Conservation (phyloP, 1,284 basidiomycete genomes). For the Naganishia liquefaciens region DNA sequence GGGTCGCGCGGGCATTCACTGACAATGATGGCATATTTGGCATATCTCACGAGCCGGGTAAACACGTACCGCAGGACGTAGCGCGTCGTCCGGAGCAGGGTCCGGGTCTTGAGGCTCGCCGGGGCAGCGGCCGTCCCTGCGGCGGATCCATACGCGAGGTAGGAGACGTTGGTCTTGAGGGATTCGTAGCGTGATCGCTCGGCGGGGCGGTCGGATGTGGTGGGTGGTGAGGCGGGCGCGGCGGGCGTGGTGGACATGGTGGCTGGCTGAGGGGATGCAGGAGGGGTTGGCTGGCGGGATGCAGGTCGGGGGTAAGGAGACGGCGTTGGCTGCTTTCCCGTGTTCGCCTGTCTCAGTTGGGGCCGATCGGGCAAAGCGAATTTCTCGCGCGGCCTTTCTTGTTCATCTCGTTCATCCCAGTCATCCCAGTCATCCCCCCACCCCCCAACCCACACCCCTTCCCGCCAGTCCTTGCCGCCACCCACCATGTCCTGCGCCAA, state of each 20-base stretch:
- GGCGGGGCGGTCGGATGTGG: background rate
- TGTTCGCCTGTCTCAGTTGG: too few relatives aligned
- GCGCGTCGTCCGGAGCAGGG: conserved; percentile 48
- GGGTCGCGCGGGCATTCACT: conserved; percentile 11
- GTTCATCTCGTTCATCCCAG: background rate
- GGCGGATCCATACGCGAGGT: conserved; percentile 47
- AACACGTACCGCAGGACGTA: conserved; percentile 52
- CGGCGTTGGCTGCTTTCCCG: too few relatives aligned
- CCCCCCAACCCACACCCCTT: background rate
- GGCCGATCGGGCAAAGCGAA: too few relatives aligned
- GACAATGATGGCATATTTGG: conserved; percentile 50
- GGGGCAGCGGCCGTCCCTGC: conserved; percentile 44
- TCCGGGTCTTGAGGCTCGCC: conserved; percentile 46
- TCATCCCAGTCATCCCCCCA: background rate
- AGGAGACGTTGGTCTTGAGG: conserved; percentile 47
- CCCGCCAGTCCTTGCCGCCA: background rate
- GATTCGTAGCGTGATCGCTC: conserved; percentile 2
- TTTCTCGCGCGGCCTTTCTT: conserved; percentile 1
- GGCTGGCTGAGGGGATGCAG: background rate
- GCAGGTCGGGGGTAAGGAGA: too few relatives aligned
- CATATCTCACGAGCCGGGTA: conserved; percentile 50
- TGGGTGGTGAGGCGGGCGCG: too few relatives aligned
- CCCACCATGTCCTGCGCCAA: conserved; percentile 48
- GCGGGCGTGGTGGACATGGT: background rate
- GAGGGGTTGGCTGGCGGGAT: background rate